phyloP scores from a whole-genome alignment of 2,329 filamentous ascomycete species.

The Akanthomyces lecanii region DNA sequence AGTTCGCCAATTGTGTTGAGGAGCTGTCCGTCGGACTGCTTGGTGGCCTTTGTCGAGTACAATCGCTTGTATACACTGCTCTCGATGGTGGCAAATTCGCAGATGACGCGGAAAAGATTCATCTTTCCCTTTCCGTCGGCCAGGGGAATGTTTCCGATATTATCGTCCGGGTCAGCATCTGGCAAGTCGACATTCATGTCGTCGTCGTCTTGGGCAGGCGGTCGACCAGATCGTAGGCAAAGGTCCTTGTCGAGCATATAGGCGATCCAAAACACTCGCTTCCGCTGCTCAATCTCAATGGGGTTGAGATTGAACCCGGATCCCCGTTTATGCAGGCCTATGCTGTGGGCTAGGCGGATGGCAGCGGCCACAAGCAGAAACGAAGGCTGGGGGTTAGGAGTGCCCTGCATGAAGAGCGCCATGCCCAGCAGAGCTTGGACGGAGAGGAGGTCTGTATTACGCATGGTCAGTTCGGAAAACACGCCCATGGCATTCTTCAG shows the following conservation, averaged over 20 bases:
- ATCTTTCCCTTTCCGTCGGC: constrained; percentile 86
- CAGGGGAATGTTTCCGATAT: constrained; percentile 89
- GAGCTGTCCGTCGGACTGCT: constrained; percentile 87
- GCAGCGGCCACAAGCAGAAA: constrained; percentile 89
- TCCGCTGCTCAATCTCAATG: constrained; percentile 86
- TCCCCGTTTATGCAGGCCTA: constrained; percentile 90
- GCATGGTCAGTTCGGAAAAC: constrained; percentile 87
- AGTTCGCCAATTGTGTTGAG: constrained; percentile 94
- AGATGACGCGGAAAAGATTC: constrained; percentile 92
- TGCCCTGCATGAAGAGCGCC: constrained; percentile 91
- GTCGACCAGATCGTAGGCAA: constrained; percentile 55
- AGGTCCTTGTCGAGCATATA: constrained; percentile 63
- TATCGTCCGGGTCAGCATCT: constrained; percentile 83
- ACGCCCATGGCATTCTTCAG: constrained; percentile 96
- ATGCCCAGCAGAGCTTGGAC: constrained; percentile 93
- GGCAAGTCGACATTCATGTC: constrained; percentile 95
- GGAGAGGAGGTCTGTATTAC: constrained; percentile 90
- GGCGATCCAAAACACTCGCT: constrained; percentile 62
- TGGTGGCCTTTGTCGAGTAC: constrained; percentile 88
- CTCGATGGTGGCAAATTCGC: constrained; percentile 85
- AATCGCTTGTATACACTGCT: constrained; percentile 90
- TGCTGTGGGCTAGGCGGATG: constrained; percentile 85
- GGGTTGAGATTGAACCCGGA: constrained; percentile 90
- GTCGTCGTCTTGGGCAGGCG: constrained; percentile 59
- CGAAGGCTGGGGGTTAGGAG: constrained; percentile 90